Base-by-base conservation (phyloP, 805 yeast genomes). In the Metschnikowia similis region DNA sequence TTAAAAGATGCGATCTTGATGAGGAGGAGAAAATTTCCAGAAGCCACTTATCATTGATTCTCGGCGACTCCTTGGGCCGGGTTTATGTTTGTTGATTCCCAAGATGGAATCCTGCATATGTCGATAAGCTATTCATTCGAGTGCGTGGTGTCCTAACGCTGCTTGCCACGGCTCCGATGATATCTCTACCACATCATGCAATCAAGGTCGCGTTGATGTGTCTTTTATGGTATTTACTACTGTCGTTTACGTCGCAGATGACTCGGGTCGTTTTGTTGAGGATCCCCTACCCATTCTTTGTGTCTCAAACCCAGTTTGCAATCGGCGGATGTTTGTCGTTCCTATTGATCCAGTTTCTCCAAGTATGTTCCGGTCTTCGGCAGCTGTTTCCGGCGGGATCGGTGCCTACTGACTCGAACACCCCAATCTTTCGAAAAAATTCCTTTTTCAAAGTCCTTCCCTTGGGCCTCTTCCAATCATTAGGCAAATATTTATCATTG, bases 301-400 rank as follows among this genome's bases (percentile, higher is more conserved):
- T 85, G 35, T 84, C 87, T 8, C 87, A 81, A 59, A 77, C 76
- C 53, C 89, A 85, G 57, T 85, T 83, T 53, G 51, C 79, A 4
- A 74, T 77, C 36, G 82, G 82, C 8, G 73, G 81, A 2, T 11
- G 65, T 1, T 60, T 80, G 34, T 74, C 83, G 6, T 52, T 69
- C 6, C 9, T 60, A 3, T 68, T 81, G 44, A 70, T 80, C 26
- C 34, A 60, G 11, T 27, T 72, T 7, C 62, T 56, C 31, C 75
- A 74, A 3, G 17, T 47, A 1, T 9, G 51, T 9, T 32, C 42
- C 28, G 10, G 11, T 6, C 49, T 74, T 10, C 62, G 63, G 41
- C 45, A 52, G 1, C 47, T 63, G 8, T 83, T 85, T 54, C 87
- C 88, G 0, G 51, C 55, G 7, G 84, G 85, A 0, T 74, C 82